Conservation (phyloP, 169 alveolate genomes). For the Theileria equi region DNA sequence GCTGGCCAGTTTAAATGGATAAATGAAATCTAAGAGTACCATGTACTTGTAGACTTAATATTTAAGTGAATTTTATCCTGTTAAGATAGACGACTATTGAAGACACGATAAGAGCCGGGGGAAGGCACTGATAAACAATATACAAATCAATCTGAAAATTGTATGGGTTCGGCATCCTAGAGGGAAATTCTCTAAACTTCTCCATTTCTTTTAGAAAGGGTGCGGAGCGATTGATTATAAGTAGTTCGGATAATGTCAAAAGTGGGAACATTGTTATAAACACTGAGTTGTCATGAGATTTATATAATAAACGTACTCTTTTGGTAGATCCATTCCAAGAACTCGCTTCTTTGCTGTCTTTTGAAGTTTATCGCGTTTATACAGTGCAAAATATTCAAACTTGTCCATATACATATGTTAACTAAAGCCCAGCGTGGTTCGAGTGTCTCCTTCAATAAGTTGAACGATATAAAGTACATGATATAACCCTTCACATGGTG, state of each 20-base stretch:
- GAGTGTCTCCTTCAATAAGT: background rate
- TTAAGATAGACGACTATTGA: conserved; percentile 16
- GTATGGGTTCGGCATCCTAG: conserved; percentile 58
- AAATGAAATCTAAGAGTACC: background rate
- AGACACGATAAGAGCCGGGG: conserved; percentile 25
- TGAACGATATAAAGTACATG: conserved; percentile 11
- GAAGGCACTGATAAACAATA: conserved; percentile 23
- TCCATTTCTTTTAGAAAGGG: background rate
- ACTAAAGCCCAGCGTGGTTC: background rate
- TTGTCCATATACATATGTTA: background rate
- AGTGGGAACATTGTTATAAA: conserved; percentile 42
- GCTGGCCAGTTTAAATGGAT: conserved; percentile 4
- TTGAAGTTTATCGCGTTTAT: background rate
- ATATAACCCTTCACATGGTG: conserved; percentile 6
- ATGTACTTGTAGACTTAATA: background rate
- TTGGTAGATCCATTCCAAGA: conserved; percentile 13
- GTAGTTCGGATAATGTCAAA: conserved; percentile 26
- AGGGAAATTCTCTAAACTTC: conserved; percentile 29
- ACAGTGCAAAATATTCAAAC: background rate
- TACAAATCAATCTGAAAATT: conserved; percentile 46
- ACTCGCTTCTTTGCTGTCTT: background rate
- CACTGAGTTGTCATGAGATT: conserved; percentile 7
- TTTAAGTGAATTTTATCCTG: conserved; percentile 13
- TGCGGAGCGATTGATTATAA: conserved; percentile 15
- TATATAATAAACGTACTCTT: conserved; percentile 4